Evolutionary conservation across 2,329 filamentous ascomycete genomes (phyloP).

Genomic region (Pseudocercospora macadamiae): DNA sequence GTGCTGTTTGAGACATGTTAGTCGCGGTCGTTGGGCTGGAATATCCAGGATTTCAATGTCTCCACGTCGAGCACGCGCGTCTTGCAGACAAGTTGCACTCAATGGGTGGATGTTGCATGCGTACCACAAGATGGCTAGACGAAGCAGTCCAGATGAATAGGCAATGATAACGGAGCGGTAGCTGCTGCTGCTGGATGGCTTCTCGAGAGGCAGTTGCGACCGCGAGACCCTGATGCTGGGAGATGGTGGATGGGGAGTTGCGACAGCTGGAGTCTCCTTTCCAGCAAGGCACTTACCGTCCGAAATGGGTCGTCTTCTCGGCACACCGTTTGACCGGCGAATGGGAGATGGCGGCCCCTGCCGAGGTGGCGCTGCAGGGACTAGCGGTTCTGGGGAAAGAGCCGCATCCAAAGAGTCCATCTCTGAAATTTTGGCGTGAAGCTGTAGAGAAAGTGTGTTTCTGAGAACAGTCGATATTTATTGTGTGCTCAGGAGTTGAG

Average conservation of each 20-base stretch:
- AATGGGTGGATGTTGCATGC: background rate
- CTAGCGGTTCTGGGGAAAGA: constrained; percentile 19
- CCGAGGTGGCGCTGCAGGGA: background rate
- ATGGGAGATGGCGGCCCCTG: constrained; percentile 12
- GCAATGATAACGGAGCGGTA: constrained; percentile 1
- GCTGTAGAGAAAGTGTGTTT: background rate
- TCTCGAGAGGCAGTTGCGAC: constrained; percentile 11
- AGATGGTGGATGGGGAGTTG: constrained; percentile 10
- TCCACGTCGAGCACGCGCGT: constrained; percentile 15
- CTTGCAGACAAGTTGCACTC: background rate
- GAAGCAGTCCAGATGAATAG: background rate
- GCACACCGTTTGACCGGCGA: constrained; percentile 7
- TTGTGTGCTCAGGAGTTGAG: background rate
- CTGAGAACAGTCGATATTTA: background rate
- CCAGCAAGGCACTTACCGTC: constrained; percentile 23
- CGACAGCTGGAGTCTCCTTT: constrained; percentile 20
- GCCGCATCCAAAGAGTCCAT: constrained; percentile 14
- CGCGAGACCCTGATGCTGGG: constrained; percentile 13
- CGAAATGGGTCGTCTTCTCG: constrained; percentile 18
- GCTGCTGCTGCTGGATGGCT: background rate
- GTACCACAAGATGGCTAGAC: background rate
- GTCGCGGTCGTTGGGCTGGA: background rate
- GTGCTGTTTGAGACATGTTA: constrained; percentile 8
- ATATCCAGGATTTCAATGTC: background rate
- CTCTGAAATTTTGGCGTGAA: constrained; percentile 22